These are phyloP conservation scores for Fusarium fujikuroi DNA, from an alignment of 2,329 filamentous ascomycete genomes.

Conservation along the genomic window DNA sequence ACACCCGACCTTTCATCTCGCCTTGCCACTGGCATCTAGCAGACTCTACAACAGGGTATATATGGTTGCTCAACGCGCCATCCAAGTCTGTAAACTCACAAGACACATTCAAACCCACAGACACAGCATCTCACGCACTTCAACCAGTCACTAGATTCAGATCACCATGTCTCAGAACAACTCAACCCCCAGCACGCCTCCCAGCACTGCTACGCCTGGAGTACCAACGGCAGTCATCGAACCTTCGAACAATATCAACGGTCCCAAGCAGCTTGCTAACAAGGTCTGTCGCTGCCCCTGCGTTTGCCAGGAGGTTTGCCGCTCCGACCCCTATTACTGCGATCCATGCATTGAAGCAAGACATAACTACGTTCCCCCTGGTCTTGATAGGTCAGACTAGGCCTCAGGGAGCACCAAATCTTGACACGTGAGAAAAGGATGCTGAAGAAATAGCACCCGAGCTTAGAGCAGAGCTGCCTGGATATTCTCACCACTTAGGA, in stretches of 20 bases:
- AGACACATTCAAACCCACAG: rapidly evolving
- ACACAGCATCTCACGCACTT: rapidly evolving
- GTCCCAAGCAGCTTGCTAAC: rapidly evolving
- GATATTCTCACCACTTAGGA: not conserved
- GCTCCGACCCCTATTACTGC: not conserved
- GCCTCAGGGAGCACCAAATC: rapidly evolving
- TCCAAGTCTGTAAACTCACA: rapidly evolving
- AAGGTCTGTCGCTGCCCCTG: not conserved
- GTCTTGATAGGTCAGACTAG: not conserved
- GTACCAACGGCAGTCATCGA: rapidly evolving
- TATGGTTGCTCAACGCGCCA: rapidly evolving
- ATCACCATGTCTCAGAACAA: not conserved
- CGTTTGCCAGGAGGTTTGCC: not conserved
- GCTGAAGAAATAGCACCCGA: rapidly evolving
- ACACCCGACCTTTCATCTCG: rapidly evolving
- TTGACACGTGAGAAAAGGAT: rapidly evolving
- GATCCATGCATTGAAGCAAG: rapidly evolving
- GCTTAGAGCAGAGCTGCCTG: rapidly evolving
- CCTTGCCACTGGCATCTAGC: not conserved
- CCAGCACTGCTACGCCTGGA: rapidly evolving
- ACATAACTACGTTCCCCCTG: not conserved
- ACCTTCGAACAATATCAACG: rapidly evolving
- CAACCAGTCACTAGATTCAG: rapidly evolving
- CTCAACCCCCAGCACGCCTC: rapidly evolving
- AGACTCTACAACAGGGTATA: not conserved